Percentiles rank a stretch among this genome's conserved stretches.
phyloP scores from a whole-genome alignment of 1,284 basidiomycete species.

The Leccinum fallax region DNA sequence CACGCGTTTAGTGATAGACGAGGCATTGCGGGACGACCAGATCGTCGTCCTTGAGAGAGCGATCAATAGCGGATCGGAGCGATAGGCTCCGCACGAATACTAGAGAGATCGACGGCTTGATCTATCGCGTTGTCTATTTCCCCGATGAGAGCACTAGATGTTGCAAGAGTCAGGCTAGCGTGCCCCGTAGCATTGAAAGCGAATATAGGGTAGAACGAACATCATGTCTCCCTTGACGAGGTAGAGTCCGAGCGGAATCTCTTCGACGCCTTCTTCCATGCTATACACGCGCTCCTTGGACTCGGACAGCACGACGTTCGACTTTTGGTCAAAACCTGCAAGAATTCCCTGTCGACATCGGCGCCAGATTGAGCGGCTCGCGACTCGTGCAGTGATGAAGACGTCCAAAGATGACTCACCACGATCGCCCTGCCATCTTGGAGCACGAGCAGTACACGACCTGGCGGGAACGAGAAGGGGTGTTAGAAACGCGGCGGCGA shows the following conservation, averaged over 20 bases:
- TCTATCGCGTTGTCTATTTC: slow-evolving; percentile 90
- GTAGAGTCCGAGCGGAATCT: slow-evolving; percentile 94
- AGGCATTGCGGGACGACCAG: neutral
- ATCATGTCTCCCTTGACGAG: slow-evolving; percentile 98
- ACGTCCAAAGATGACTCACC: slow-evolving; percentile 39
- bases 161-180: neutral
- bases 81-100: slow-evolving; percentile 88
- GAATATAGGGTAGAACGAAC: slow-evolving; percentile 49
- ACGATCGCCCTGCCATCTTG: slow-evolving; percentile 84
- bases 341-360: slow-evolving; percentile 68
- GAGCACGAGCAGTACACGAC: neutral
- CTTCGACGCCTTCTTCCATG: slow-evolving; percentile 89
- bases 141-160: slow-evolving; percentile 79
- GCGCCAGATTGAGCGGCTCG: neutral
- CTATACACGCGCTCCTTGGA: slow-evolving; percentile 91
- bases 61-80: slow-evolving; percentile 72
- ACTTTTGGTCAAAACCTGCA: slow-evolving; percentile 90
- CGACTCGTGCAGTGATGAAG: neutral
- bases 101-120: slow-evolving; percentile 71
- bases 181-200: neutral
- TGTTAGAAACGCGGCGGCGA: slow-evolving; percentile 2
- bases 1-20: neutral
- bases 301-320: slow-evolving; percentile 90
- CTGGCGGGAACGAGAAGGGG: neutral
- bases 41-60: neutral